These are phyloP conservation scores for Panicum hallii DNA, from an alignment of 202 grass and related monocot species.

Conservation along the genomic window DNA sequence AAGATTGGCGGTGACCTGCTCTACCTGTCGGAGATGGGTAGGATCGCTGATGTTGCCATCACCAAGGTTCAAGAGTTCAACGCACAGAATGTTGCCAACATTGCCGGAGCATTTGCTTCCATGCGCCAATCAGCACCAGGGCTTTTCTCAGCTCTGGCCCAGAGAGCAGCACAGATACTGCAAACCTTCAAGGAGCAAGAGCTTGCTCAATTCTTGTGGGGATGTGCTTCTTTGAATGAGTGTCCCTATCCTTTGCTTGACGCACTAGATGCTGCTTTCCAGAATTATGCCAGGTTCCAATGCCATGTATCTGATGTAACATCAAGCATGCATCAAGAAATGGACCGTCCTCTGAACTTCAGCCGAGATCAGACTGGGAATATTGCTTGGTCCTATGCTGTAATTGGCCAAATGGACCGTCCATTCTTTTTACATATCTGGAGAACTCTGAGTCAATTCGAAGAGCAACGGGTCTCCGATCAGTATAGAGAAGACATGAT, in stretches of 20 bases:
- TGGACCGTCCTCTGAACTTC: conserved; percentile 58
- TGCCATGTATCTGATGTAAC: conserved; percentile 40
- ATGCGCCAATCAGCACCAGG: conserved; percentile 83
- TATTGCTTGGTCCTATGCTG: conserved; percentile 93
- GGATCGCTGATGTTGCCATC: conserved; percentile 75
- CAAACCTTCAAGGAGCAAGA: conserved; percentile 79
- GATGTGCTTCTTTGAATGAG: conserved; percentile 83
- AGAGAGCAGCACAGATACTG: conserved; percentile 62
- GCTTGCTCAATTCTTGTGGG: conserved; percentile 88
- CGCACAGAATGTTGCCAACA: conserved; percentile 85
- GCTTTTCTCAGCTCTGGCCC: conserved; percentile 61
- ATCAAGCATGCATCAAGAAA: background rate
- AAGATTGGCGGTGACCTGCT: conserved; percentile 89
- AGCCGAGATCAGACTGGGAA: conserved; percentile 85
- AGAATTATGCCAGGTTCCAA: conserved; percentile 43
- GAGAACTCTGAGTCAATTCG: conserved; percentile 67
- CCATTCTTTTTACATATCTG: conserved; percentile 75
- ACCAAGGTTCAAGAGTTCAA: conserved; percentile 77
- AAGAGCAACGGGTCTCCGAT: conserved; percentile 64
- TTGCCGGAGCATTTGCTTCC: conserved; percentile 79
- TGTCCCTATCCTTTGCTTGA: conserved; percentile 57
- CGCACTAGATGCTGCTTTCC: conserved; percentile 62
- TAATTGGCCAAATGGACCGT: conserved; percentile 76
- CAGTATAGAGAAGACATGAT: conserved; percentile 92
- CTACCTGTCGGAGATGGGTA: conserved; percentile 85